Evolutionary conservation across 2,329 filamentous ascomycete genomes (phyloP), one percentile per base, ranked within the genome.

Genomic region (Xylariaceae sp.): DNA sequence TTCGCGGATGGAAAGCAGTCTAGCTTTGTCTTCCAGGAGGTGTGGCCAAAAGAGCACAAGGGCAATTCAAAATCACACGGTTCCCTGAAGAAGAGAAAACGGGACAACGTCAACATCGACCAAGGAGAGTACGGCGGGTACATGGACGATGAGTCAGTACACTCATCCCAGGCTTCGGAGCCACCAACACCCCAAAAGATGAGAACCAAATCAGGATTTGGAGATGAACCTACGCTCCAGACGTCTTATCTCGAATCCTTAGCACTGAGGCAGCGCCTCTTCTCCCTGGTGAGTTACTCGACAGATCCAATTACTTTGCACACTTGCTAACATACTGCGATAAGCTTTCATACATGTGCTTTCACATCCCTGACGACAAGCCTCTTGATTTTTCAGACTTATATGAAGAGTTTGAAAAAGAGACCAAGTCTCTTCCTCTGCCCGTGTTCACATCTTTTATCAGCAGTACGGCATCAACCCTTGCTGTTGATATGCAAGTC

Each of bases 31-130:
- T 90, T 84, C 61, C 75, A 74, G 2, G 84, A 89, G 62, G 72
- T 92, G 4, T 93, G 88, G 71, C 75, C 78, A 18, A 81, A 82
- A 47, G 89, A 92, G 69, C 81, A 80, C 2, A 77, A 71, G 53
- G 22, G 22, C 4, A 28, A 28, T 7, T 73, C 72, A 57, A 68
- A 61, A 45, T 75, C 70, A 56, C 71, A 61, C 42, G 71, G 70
- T 47, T 63, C 68, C 19, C 67, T 68, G 16, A 78, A 73, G 53
- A 82, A 82, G 60, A 71, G 80, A 17, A 82, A 81, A 57, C 68
- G 75, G 33, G 70, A 71, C 3, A 68, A 68, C 28, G 71, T 85
- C 9, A 80, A 87, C 51, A 66, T 86, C 6, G 80, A 84, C 13
- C 81, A 84, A 28, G 76, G 80, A 40, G 74, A 82, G 48, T 83